Base-by-base conservation (phyloP, 2,329 filamentous ascomycete species). In the Tolypocladium nubicola region DNA sequence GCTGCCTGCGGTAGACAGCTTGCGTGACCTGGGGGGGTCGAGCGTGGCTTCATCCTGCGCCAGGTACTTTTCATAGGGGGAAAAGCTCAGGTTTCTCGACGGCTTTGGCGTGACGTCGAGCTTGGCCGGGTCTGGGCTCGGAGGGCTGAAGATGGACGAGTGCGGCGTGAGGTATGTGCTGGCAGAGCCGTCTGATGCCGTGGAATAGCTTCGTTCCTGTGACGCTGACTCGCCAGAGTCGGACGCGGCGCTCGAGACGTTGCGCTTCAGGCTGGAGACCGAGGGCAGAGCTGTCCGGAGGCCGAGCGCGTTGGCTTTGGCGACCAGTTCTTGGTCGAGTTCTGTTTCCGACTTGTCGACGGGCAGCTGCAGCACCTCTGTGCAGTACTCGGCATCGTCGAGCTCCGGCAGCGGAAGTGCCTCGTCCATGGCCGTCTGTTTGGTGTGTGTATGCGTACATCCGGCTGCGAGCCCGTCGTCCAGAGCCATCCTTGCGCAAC, bases 41-140 rank as follows among this genome's bases (percentile, higher is more conserved):
- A 75, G 67, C 43, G 72, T 72, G 8, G 73, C 72, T 56, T 77
- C 73, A 37, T 78, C 61, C 47, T 78, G 71, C 21, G 73, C 67
- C 41, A 83, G 63, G 59, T 80, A 82, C 59, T 71, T 75, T 38
- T 83, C 79, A 62, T 83, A 83, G 37, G 75, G 73, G 8, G 73
- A 69, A 61, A 83, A 82, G 57, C 68, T 78, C 33, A 78, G 66
- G 40, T 66, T 72, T 59, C 72, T 74, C 41, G 40, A 30, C 11
- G 41, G 73, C 72, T 56, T 72, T 65, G 57, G 62, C 64, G 54
- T 54, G 35, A 47, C 49, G 38, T 49, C 54, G 11, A 57, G 52
- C 43, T 37, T 49, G 23, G 52, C 58, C 33, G 55, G 40, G 23
- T 64, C 60, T 7, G 64, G 61, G 41, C 60, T 64, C 3, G 61